These are phyloP conservation scores for Phytophthora parvispora DNA, from an alignment of 352 stramenopile genomes.

Conservation along the genomic window DNA sequence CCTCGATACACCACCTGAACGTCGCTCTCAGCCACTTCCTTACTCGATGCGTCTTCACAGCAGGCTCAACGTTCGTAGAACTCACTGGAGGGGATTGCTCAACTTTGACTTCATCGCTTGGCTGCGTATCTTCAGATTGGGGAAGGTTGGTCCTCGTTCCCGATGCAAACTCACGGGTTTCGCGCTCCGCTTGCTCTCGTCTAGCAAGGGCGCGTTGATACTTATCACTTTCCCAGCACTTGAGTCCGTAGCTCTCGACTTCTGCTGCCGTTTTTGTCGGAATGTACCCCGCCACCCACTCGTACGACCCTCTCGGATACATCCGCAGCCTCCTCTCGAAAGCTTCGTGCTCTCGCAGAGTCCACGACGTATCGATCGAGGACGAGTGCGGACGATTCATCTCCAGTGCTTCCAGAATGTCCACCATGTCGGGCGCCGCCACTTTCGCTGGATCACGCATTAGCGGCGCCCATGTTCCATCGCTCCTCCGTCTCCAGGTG, in stretches of 20 bases:
- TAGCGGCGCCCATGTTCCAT: neutral
- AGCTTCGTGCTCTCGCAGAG: neutral
- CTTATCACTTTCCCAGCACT: conserved; percentile 3
- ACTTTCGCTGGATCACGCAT: neutral
- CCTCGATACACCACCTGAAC: conserved; percentile 2
- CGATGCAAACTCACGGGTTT: neutral
- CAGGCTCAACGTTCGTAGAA: neutral
- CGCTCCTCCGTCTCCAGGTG: neutral
- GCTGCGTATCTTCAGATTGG: neutral
- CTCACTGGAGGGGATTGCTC: neutral
- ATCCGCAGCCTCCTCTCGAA: no score
- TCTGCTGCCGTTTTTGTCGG: neutral
- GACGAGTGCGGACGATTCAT: neutral
- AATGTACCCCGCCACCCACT: neutral
- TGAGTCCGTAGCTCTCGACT: neutral
- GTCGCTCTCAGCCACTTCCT: conserved; percentile 7
- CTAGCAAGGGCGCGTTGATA: neutral
- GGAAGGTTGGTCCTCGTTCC: neutral
- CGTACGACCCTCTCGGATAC: no score
- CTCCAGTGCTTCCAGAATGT: conserved; percentile 4
- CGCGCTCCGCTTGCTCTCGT: neutral
- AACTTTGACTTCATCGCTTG: neutral
- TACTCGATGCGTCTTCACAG: neutral
- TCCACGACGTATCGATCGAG: neutral
- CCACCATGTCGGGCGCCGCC: neutral